Percentiles rank a stretch among this genome's conserved stretches.
Conservation (phyloP, 106 monocot genomes). For the Amphibolis antarctica region DNA sequence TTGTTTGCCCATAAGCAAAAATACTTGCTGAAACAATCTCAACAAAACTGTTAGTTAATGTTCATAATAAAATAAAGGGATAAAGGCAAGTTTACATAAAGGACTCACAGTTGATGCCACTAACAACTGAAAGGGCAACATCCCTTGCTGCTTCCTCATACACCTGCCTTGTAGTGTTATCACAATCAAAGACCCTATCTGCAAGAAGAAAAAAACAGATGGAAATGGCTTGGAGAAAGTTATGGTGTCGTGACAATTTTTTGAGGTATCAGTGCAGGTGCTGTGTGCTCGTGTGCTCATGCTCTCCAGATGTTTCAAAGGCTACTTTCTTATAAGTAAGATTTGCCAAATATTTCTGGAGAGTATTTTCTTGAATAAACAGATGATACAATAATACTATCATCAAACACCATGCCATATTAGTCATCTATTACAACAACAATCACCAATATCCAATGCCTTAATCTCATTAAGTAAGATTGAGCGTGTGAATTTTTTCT, state of each 20-base stretch:
- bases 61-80: not conserved
- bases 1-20: constrained; percentile 98
- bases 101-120: constrained; percentile 81
- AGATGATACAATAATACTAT: not conserved
- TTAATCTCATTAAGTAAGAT: too few species aligned
- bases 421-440: too few species aligned
- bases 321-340: too few species aligned
- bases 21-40: constrained; percentile 59
- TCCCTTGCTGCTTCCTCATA: constrained; percentile 87
- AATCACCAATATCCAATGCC: too few species aligned
- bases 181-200: constrained; percentile 78
- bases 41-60: not conserved
- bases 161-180: constrained; percentile 53
- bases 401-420: too few species aligned
- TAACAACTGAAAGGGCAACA: constrained; percentile 84
- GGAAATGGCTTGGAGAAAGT: too few species aligned
- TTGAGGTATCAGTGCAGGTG: too few species aligned
- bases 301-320: too few species aligned
- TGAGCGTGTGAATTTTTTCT: too few species aligned
- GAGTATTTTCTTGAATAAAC: not conserved
- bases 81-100: not conserved
- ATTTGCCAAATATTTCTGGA: not conserved
- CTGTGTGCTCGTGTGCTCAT: too few species aligned
- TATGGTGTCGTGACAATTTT: too few species aligned
- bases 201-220: not conserved